Conservation (phyloP, 1,139 yeast species). For the Geotrichum europaeum region DNA sequence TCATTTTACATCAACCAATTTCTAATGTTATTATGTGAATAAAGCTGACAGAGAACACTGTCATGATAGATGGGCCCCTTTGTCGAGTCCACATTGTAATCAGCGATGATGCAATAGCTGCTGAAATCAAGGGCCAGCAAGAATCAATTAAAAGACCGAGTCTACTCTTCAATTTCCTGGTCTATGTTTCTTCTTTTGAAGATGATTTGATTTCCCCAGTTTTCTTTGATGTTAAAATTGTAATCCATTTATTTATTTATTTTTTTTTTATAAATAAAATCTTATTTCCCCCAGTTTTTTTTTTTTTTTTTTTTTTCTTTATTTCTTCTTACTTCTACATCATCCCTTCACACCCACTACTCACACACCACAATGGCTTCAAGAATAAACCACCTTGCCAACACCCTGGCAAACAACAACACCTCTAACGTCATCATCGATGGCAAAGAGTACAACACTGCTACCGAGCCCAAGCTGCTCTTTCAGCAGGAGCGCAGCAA, state of each 20-base stretch:
- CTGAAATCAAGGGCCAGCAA: too few relatives aligned
- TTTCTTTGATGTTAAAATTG: not conserved
- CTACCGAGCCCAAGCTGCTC: constrained; percentile 17
- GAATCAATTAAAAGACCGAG: too few relatives aligned
- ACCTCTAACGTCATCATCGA: constrained; percentile 22
- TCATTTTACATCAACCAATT: too few relatives aligned
- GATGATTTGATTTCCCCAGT: not conserved
- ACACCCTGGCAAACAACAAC: not conserved
- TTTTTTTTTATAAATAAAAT: not conserved
- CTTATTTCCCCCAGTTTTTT: not conserved
- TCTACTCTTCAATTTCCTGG: too few relatives aligned
- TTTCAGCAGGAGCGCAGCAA: constrained; percentile 40
- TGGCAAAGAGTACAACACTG: constrained; percentile 24
- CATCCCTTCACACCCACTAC: not conserved
- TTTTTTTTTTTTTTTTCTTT: not conserved
- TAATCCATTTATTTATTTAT: not conserved
- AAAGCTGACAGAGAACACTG: too few relatives aligned
- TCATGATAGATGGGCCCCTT: too few relatives aligned
- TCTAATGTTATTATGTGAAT: too few relatives aligned
- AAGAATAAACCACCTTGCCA: constrained; percentile 3
- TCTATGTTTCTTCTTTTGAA: not conserved
- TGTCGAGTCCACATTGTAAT: too few relatives aligned
- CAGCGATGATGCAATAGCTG: too few relatives aligned
- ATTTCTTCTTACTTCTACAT: not conserved
- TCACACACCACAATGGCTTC: not conserved